Evolutionary conservation across 2,329 filamentous ascomycete species (phyloP).

Genomic region (Gnomoniopsis smithogilvyi): DNA sequence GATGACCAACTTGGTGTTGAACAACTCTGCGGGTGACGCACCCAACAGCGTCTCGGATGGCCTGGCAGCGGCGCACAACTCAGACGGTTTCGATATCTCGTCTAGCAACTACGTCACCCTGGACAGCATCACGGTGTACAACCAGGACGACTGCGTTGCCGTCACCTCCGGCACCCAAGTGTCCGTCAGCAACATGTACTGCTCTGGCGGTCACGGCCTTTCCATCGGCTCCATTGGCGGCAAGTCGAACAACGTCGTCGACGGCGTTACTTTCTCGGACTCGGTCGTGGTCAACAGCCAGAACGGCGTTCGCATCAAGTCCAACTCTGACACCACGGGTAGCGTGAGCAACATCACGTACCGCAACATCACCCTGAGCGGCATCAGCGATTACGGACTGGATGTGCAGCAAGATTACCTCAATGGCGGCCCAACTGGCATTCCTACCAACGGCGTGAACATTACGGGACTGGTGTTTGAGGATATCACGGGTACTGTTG

Average conservation of each 20-base stretch:
- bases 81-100: conserved; percentile 57
- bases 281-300: conserved; percentile 48
- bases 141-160: conserved; percentile 61
- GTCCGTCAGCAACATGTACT: conserved; percentile 40
- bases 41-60: conserved; percentile 20
- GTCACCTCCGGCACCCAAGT: conserved; percentile 52
- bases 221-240: conserved; percentile 44
- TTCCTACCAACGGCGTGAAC: conserved; percentile 47
- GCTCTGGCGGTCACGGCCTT: conserved; percentile 41
- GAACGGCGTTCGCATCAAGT: conserved; percentile 52
- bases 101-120: conserved; percentile 47
- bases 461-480: conserved; percentile 46
- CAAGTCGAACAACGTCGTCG: conserved; percentile 49
- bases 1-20: conserved; percentile 33
- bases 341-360: conserved; percentile 36
- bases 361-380: conserved; percentile 23
- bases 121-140: conserved; percentile 49
- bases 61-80: conserved; percentile 42
- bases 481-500: conserved; percentile 41
- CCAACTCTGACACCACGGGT: conserved; percentile 42
- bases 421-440: conserved; percentile 43
- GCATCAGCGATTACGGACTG: conserved; percentile 30
- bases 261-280: conserved; percentile 46
- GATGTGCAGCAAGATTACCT: conserved; percentile 42
- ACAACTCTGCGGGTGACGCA: conserved; percentile 36